Evolutionary conservation across 2,329 filamentous ascomycete genomes (phyloP).

Genomic region (Penicillium sp.): DNA sequence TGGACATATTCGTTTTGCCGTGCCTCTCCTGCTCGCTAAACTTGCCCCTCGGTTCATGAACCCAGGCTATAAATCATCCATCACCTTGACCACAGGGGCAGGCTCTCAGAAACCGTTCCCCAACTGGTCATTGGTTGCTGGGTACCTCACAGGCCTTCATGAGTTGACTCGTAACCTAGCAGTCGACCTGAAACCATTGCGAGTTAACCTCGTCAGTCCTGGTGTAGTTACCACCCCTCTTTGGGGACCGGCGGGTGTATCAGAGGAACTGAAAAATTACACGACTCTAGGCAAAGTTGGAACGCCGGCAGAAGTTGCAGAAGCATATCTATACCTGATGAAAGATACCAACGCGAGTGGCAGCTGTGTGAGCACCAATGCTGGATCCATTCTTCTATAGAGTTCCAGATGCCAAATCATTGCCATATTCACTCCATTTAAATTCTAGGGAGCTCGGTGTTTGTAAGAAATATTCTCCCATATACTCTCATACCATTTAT

Average conservation of each 20-base stretch:
- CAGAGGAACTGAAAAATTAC: neutral
- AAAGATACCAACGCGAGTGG: slow-evolving; percentile 45
- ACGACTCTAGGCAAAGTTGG: slow-evolving; percentile 26
- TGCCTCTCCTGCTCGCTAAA: slow-evolving; percentile 43
- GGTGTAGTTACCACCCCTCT: slow-evolving; percentile 15
- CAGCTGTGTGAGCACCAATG: slow-evolving; percentile 34
- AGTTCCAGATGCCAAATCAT: too few relatives aligned
- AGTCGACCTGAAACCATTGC: slow-evolving; percentile 44
- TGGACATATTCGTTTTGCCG: slow-evolving; percentile 38
- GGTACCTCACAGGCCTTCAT: slow-evolving; percentile 27
- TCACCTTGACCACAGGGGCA: slow-evolving; percentile 46
- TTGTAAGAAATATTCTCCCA: too few relatives aligned
- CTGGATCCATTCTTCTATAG: slow-evolving; percentile 26
- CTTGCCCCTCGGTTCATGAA: slow-evolving; percentile 39
- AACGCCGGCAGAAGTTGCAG: slow-evolving; percentile 41
- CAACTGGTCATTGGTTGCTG: slow-evolving; percentile 34
- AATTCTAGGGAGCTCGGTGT: too few relatives aligned
- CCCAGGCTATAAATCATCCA: slow-evolving; percentile 27
- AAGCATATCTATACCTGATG: slow-evolving; percentile 49
- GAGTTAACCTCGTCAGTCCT: slow-evolving; percentile 48
- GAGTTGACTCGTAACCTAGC: slow-evolving; percentile 41
- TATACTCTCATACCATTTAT: too few relatives aligned
- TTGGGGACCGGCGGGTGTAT: neutral
- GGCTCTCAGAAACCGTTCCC: slow-evolving; percentile 36
- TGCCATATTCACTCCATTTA: too few relatives aligned